Evolutionary conservation across 257 asterid genomes (phyloP), one percentile per base, ranked within the genome.

Genomic region (Striga asiatica): DNA sequence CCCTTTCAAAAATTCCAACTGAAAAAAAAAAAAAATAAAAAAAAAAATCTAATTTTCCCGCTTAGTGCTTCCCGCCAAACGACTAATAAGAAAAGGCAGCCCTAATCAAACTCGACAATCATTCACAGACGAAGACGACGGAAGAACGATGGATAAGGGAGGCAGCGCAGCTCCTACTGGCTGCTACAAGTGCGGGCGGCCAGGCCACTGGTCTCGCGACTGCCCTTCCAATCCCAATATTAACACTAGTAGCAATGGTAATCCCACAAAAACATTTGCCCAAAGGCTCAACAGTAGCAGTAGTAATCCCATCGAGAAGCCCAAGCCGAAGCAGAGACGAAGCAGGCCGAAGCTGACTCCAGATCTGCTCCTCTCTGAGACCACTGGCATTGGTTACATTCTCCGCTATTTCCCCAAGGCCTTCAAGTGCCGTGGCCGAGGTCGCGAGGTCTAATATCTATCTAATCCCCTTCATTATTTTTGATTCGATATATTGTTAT

Each of bases 181-280:
- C 7, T 91, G 98, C 75, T 91, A 81, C 84, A 91, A 87, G 76
- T 91, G 98, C 67, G 94, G 94, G 37, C 83, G 96, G 4, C 96
- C 98, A 2, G 95, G 98, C 17, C 98, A 91, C 66, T 91, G 98
- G 98, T 82, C 98, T 13, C 87, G 96, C 10, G 98, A 91, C 70
- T 91, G 98, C 51, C 94, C 95, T 2, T 74, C 83, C 14, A 53
- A 74, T 16, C 72, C 89, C 29, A 62, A 48, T 38, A 41, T 22
- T 22, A 16, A 22, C 48, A 41, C 52, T 29, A 49, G 73, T 58
- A 38, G 37, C 47, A 32, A 35, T 56, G 14, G 19, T 14, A 25
- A 16, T 14, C 48, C 38, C 25, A 11, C 49, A 47, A 43, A n/a
- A n/a, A n/a, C n/a, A n/a, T n/a, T n/a, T n/a, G n/a, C n/a, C n/a